Evolutionary conservation across 495 filamentous ascomycete genomes (phyloP), one percentile per base, ranked within the genome.

Genomic region (Podospora pseudoanserina): DNA sequence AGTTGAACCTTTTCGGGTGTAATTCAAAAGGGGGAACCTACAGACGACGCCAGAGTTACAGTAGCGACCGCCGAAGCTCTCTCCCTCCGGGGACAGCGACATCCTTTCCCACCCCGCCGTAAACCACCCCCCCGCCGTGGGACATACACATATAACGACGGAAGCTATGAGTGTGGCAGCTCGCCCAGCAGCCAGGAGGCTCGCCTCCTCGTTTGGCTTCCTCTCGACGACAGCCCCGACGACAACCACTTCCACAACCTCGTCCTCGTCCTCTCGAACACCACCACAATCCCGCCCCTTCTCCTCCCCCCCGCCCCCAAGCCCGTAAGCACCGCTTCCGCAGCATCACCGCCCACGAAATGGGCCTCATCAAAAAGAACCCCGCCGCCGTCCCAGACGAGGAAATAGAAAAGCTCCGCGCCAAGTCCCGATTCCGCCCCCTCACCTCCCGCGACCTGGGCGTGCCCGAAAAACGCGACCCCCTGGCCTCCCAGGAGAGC

Each of bases 381-480:
- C 1, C 23, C 23, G 23, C 23, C 23, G 23, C 23, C 23, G 23
- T 23, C 23, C 23, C 23, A 23, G 23, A 23, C 23, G 23, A 23
- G 23, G 23, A 23, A 23, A 23, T 23, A 23, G 23, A 23, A 23
- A 23, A 23, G 23, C 23, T 23, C 23, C 23, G 23, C 23, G 23
- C 30, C 54, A 18, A 75, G 68, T 71, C 82, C 26, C 74, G 80
- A 26, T 84, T 83, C 65, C 75, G 75, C 74, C 83, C 72, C 68
- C 76, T 84, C 44, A 77, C 74, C 32, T 81, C 81, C 23, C 73
- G 70, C 66, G 78, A 83, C 61, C 78, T 83, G 75, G 81, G 80
- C 27, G 7, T 32, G 23, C 30, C 5, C 15, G 9, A 49, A 49
- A 13, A 49, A 11, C 9, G 5, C 7, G 9, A 49, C 9, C 3